Percentiles rank a stretch among this genome's conserved stretches.
Evolutionary conservation across 202 grass and related monocot species (phyloP).

Genomic region (Cymbopogon flexuosus): DNA sequence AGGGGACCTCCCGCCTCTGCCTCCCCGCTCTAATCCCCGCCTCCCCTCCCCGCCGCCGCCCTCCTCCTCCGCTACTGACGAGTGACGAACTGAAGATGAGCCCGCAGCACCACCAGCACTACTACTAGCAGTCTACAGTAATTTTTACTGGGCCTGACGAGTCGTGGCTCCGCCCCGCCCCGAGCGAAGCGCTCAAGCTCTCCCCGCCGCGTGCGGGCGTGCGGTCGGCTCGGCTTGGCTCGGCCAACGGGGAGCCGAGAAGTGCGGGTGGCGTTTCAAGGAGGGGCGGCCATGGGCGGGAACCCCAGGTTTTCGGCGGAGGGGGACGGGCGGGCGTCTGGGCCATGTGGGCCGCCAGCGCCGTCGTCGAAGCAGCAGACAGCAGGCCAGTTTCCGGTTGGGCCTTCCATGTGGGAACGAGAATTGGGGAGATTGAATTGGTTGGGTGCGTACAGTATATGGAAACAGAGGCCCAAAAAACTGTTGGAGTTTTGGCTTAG

Average conservation of each 20-base stretch:
- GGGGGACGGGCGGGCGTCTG: neutral
- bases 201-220: too few relatives aligned
- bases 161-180: too few relatives aligned
- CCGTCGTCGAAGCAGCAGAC: neutral
- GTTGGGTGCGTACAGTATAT: too few relatives aligned
- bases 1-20: conserved; percentile 37
- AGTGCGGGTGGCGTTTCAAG: neutral
- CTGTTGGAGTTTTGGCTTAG: neutral
- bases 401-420: neutral
- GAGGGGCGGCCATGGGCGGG: conserved; percentile 40
- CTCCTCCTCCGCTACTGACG: too few relatives aligned
- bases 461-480: neutral
- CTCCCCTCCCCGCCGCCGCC: neutral
- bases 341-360: conserved; percentile 6
- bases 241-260: too few relatives aligned
- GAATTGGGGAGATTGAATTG: too few relatives aligned
- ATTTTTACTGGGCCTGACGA: too few relatives aligned
- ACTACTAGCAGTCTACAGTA: too few relatives aligned
- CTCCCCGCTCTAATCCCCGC: too few relatives aligned
- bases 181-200: too few relatives aligned
- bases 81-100: too few relatives aligned
- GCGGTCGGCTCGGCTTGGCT: neutral
- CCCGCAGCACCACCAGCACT: too few relatives aligned
- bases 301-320: conserved; percentile 24
- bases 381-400: neutral